Conservation (phyloP, 208 protist species). For the Trypanosoma conorhini region DNA sequence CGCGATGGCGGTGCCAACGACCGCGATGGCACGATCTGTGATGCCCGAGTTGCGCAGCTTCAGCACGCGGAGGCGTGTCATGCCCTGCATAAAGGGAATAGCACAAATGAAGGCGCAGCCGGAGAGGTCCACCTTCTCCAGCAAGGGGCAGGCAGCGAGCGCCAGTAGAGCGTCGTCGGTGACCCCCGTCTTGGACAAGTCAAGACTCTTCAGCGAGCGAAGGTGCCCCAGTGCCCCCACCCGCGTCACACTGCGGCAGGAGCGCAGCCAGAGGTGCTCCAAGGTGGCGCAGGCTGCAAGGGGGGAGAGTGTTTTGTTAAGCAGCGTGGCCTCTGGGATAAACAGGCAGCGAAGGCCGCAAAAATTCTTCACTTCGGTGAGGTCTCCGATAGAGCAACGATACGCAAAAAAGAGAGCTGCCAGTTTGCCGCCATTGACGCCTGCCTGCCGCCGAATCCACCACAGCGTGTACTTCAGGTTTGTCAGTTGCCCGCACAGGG, state of each 20-base stretch:
- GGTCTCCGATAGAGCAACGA: conserved; percentile 36
- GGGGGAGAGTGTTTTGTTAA: conserved; percentile 33
- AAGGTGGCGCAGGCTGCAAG: conserved; percentile 33
- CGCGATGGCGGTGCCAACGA: conserved; percentile 7
- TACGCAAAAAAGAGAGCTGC: conserved; percentile 30
- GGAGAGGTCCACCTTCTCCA: conserved; percentile 42
- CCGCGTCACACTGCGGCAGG: conserved; percentile 32
- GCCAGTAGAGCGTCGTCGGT: conserved; percentile 29
- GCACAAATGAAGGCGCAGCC: conserved; percentile 26
- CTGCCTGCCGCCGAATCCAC: conserved; percentile 16
- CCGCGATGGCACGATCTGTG: conserved; percentile 28
- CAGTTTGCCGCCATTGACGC: conserved; percentile 11
- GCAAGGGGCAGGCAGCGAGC: conserved; percentile 24
- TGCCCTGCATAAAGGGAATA: conserved; percentile 32
- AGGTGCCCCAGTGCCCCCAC: conserved; percentile 30
- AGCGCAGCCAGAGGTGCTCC: conserved; percentile 33
- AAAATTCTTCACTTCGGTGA: conserved; percentile 31
- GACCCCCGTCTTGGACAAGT: conserved; percentile 30
- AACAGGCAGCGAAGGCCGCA: conserved; percentile 32
- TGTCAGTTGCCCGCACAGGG: conserved; percentile 22
- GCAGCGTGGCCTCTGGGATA: conserved; percentile 28
- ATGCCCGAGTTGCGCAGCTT: conserved; percentile 33
- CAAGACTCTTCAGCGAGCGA: conserved; percentile 28
- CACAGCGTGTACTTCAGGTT: conserved; percentile 23
- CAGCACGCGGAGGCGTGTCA: conserved; percentile 28